These are phyloP conservation scores for Davidsoniella australis DNA, from an alignment of 2,329 filamentous ascomycete species.

Conservation along the genomic window DNA sequence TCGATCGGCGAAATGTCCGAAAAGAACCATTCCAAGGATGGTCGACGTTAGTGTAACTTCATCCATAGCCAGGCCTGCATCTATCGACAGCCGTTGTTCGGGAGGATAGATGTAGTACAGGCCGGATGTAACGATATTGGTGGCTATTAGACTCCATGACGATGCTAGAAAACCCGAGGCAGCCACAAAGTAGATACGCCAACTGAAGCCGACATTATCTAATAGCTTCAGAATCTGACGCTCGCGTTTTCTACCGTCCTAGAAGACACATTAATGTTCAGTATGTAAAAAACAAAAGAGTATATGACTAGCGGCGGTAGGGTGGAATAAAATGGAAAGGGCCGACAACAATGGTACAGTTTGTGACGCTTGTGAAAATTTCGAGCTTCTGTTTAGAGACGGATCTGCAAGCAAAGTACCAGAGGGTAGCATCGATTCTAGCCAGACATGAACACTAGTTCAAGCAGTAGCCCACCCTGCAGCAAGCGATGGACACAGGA, in stretches of 20 bases:
- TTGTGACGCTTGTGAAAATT: too few species aligned
- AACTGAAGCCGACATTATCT: slow-evolving; percentile 16
- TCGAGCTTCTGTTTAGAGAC: too few species aligned
- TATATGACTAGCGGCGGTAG: too few species aligned
- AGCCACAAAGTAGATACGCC: slow-evolving; percentile 16
- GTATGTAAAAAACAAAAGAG: not conserved
- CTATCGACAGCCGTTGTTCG: slow-evolving; percentile 1
- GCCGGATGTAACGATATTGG: slow-evolving; percentile 17
- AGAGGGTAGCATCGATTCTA: too few species aligned
- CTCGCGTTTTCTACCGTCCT: slow-evolving; percentile 9
- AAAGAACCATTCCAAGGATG: slow-evolving; percentile 16
- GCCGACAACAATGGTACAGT: too few species aligned
- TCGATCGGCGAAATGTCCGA: slow-evolving; percentile 17
- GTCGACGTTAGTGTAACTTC: slow-evolving; percentile 15
- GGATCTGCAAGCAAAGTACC: too few species aligned
- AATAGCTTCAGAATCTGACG: slow-evolving; percentile 13
- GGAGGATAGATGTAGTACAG: slow-evolving; percentile 17
- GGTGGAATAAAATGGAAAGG: too few species aligned
- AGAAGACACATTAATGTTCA: not conserved
- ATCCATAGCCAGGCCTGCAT: slow-evolving; percentile 15
- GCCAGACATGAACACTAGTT: too few species aligned
- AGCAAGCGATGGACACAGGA: not conserved
- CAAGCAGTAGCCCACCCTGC: not conserved
- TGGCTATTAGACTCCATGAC: slow-evolving; percentile 18
- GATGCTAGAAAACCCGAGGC: slow-evolving; percentile 18